These are phyloP conservation scores for Closterium sp. DNA, from an alignment of 139 green algal species.

Conservation along the genomic window DNA sequence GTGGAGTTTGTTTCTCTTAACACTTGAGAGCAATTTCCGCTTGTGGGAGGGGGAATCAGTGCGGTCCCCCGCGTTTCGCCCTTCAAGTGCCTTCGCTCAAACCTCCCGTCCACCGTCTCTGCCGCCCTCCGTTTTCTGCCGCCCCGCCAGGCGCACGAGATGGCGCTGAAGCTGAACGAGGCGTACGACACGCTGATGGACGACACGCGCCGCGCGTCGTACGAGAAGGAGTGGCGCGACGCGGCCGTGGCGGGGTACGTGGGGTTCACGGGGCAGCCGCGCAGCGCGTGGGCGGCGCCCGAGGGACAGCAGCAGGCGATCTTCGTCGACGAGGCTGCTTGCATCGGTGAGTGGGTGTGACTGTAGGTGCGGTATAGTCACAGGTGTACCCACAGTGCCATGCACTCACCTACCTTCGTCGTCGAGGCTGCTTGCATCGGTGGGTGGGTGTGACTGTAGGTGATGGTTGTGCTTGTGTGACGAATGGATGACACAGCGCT, in stretches of 20 bases:
- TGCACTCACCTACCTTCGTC: no score
- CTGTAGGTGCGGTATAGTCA: no score
- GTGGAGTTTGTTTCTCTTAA: no score
- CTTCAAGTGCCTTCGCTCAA: no score
- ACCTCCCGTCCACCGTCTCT: neutral
- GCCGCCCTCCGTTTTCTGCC: neutral
- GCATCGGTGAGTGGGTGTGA: conserved; percentile 57
- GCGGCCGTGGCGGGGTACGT: conserved; percentile 2
- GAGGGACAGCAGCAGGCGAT: conserved; percentile 16
- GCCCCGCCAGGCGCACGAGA: conserved; percentile 19
- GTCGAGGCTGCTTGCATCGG: conserved; percentile 60
- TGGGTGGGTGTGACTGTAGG: no score
- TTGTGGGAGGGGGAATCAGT: neutral
- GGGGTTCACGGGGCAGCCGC: conserved; percentile 33
- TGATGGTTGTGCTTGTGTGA: no score
- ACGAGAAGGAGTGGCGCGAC: conserved; percentile 25
- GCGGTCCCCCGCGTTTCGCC: no score
- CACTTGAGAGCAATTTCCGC: neutral
- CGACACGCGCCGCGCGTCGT: neutral
- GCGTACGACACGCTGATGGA: conserved; percentile 53
- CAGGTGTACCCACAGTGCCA: no score
- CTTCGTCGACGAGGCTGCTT: conserved; percentile 58
- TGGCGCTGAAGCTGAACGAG: conserved; percentile 53
- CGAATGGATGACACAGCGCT: no score
- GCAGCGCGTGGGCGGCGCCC: neutral